Conservation (phyloP, 352 stramenopile species). For the Phytophthora capsici region DNA sequence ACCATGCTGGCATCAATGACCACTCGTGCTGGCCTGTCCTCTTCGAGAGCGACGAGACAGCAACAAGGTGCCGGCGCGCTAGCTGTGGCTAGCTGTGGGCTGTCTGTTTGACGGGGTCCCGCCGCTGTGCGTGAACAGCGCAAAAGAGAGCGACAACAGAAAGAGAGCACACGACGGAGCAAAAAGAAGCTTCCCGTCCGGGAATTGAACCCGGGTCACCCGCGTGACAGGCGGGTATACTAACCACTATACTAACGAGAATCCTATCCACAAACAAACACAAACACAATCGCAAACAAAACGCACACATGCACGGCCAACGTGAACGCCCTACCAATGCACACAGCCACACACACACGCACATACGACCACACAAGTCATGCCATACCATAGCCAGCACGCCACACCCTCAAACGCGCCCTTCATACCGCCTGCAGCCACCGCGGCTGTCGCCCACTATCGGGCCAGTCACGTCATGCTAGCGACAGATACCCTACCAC, state of each 20-base stretch:
- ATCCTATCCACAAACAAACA: conserved; percentile 2
- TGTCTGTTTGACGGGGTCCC: not conserved
- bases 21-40: no score
- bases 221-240: conserved; percentile 34
- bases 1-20: no score
- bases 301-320: not conserved
- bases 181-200: conserved; percentile 24
- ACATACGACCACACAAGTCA: no score
- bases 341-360: not conserved
- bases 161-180: conserved; percentile 7
- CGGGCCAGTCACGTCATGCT: no score
- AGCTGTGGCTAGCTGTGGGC: not conserved
- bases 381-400: no score
- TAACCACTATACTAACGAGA: conserved; percentile 37
- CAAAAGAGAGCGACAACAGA: not conserved
- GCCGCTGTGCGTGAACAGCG: not conserved
- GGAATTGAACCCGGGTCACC: conserved; percentile 34
- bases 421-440: no score
- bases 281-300: not conserved
- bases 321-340: not conserved
- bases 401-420: no score
- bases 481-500: no score
- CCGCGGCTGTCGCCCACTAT: no score
- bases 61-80: not conserved
- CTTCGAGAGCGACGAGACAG: not conserved